Conservation (phyloP, 1,284 basidiomycete species). For the Pulveroboletus sp. region DNA sequence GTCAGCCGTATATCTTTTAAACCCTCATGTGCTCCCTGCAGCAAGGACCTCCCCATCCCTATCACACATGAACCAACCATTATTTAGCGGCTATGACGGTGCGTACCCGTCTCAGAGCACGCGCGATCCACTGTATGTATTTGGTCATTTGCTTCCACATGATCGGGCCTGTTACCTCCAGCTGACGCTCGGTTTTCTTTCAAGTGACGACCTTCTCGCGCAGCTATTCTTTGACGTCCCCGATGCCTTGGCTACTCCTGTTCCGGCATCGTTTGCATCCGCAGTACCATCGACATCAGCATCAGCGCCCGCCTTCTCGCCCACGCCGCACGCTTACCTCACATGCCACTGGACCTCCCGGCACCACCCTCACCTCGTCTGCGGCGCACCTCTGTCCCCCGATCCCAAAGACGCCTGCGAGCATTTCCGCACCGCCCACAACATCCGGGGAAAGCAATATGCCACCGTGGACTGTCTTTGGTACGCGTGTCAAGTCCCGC, state of each 20-base stretch:
- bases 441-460: conserved; percentile 19
- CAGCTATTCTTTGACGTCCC: conserved; percentile 13
- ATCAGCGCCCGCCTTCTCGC: neutral
- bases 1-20: too few relatives aligned
- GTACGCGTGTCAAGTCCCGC: conserved; percentile 7
- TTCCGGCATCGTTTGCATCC: neutral
- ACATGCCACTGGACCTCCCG: conserved; percentile 13
- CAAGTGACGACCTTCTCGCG: conserved; percentile 16
- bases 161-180: neutral
- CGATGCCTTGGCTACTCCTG: neutral
- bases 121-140: conserved; percentile 13
- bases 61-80: too few relatives aligned
- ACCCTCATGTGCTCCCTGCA: too few relatives aligned
- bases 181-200: neutral
- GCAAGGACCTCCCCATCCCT: too few relatives aligned
- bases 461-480: conserved; percentile 9
- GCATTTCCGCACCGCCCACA: conserved; percentile 14
- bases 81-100: too few relatives aligned
- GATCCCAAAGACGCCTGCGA: conserved; percentile 6
- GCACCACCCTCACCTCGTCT: neutral
- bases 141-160: neutral
- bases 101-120: too few relatives aligned
- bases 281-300: neutral
- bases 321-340: neutral
- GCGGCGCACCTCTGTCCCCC: conserved; percentile 2